phyloP scores from a whole-genome alignment of 176 grass and related monocot species.

The Rhynchospora tenuis region DNA sequence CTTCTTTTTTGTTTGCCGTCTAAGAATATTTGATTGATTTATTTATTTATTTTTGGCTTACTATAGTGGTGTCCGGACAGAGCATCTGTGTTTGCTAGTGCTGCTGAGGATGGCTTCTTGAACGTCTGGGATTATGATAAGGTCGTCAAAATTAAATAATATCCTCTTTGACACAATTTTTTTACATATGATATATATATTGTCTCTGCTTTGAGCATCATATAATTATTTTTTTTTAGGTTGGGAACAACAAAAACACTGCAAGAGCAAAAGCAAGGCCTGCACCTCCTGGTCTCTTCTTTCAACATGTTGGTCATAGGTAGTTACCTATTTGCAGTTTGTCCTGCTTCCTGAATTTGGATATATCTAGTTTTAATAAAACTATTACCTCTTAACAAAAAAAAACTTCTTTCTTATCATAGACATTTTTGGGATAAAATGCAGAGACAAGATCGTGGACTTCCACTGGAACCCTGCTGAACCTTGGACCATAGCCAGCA shows the following conservation, averaged over 20 bases:
- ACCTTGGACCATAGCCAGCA: conserved; percentile 92
- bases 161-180: conserved; percentile 1
- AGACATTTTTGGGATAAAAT: conserved; percentile 3
- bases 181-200: conserved; percentile 7
- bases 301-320: conserved; percentile 95
- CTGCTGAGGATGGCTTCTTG: conserved; percentile 75
- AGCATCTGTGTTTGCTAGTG: conserved; percentile 93
- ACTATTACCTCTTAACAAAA: not conserved
- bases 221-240: conserved; percentile 33
- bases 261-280: conserved; percentile 29
- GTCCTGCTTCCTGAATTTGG: not conserved
- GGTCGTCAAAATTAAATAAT: conserved; percentile 32
- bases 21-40: not conserved
- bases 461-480: conserved; percentile 93
- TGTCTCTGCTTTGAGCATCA: not conserved
- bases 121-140: conserved; percentile 91
- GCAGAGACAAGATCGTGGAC: conserved; percentile 77
- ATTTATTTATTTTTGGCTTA: not conserved
- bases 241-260: conserved; percentile 48
- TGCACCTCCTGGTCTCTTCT: conserved; percentile 73
- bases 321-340: conserved; percentile 45
- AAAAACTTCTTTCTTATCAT: not conserved
- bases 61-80: conserved; percentile 95
- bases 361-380: not conserved
- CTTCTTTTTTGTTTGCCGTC: not conserved